phyloP scores from a whole-genome alignment of 2,329 filamentous ascomycete genomes.

The Claviceps quebecensis region DNA sequence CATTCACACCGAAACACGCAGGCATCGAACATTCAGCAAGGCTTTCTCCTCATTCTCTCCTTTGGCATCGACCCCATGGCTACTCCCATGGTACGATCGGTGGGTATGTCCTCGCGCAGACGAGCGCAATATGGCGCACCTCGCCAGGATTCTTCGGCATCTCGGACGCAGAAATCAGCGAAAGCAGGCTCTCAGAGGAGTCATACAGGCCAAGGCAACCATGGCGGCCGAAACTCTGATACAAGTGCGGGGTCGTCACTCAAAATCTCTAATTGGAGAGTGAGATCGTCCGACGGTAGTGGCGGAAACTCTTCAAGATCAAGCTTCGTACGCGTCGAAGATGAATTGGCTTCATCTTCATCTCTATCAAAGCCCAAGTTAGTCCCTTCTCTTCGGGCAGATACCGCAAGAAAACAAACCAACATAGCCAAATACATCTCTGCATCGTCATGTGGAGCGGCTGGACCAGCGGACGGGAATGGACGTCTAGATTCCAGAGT shows the following conservation, averaged over 20 bases:
- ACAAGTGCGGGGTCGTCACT: neutral
- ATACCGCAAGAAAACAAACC: neutral
- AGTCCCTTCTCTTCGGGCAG: neutral
- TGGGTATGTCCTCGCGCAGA: neutral
- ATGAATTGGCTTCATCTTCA: neutral
- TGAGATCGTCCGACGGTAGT: slow-evolving; percentile 1
- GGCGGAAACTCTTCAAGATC: neutral
- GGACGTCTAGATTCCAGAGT: neutral
- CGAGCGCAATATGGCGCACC: neutral
- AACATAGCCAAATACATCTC: neutral
- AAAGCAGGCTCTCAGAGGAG: neutral
- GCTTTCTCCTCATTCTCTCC: neutral
- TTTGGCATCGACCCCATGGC: neutral
- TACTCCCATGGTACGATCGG: neutral
- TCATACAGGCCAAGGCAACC: neutral
- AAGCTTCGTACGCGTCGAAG: neutral
- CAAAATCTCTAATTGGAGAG: slow-evolving; percentile 4
- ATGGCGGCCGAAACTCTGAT: neutral
- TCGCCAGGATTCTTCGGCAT: neutral
- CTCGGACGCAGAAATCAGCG: neutral
- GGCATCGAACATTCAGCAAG: neutral
- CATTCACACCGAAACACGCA: too few relatives aligned
- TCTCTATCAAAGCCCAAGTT: neutral
- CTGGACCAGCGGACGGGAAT: neutral
- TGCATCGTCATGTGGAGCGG: neutral